Evolutionary conservation across 495 filamentous ascomycete genomes (phyloP), one percentile per base, ranked within the genome.

Genomic region (Daldinia loculata): DNA sequence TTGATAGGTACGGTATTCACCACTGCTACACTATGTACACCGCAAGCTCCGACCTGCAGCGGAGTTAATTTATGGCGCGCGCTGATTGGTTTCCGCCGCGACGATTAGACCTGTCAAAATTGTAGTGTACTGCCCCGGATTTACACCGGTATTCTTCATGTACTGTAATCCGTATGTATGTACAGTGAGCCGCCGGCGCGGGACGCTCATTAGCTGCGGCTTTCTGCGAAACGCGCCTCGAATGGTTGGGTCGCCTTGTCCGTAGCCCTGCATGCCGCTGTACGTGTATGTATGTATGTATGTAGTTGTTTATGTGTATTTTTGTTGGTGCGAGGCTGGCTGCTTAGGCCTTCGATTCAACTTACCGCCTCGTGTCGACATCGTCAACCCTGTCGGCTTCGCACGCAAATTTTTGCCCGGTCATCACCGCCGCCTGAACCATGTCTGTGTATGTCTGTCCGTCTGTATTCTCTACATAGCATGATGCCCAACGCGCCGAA

Each of bases 121-220:
- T 36, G 17, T 17, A 17, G 17, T 38, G 29, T 17, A 17, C 24
- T 38, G 29, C 69, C 63, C 63, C 63, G 59, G 69, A 71, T 71
- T 56, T 67, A 53, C 63, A 60, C 39, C 39, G 50, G 39, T 34
- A 61, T 34, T 34, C 32, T 34, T 9, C n/a, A n/a, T n/a, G n/a
- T n/a, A n/a, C n/a, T n/a, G n/a, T n/a, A n/a, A n/a, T n/a, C n/a
- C n/a, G n/a, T n/a, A 34, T 50, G 17, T 48, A 45, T 8, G 41
- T 22, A 45, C 30, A 34, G 32, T 34, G 43, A 48, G 43, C 43
- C 43, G 43, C 8, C 43, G 19, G 43, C 17, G 43, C 43, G 17
- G 43, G 9, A 48, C 43, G 17, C 19, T 48, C 3, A 48, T 48
- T 48, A 48, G 8, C 43, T 24, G 43, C 43, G 43, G 43, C 43